Conservation (phyloP, 2,329 filamentous ascomycete genomes). For the Paramyrothecium roridum region DNA sequence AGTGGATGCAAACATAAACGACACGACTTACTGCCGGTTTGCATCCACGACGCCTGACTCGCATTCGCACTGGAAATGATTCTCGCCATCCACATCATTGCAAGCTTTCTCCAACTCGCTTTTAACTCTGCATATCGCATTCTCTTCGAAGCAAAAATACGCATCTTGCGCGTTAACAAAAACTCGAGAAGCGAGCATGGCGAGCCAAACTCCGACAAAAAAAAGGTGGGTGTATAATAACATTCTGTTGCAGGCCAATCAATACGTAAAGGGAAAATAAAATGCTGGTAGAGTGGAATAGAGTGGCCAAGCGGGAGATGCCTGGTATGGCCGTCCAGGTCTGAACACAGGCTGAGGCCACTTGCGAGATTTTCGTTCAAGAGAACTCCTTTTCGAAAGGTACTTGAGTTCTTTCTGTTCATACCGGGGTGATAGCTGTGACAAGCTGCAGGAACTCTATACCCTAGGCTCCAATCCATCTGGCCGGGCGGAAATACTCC, state of each 20-base stretch:
- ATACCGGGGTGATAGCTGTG: neutral
- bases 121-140: neutral
- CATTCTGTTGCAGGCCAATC: too few relatives aligned
- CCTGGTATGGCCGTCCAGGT: too few relatives aligned
- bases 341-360: too few relatives aligned
- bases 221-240: neutral
- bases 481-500: neutral
- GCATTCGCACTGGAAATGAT: neutral
- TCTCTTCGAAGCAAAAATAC: neutral
- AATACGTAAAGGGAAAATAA: too few relatives aligned
- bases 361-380: too few relatives aligned
- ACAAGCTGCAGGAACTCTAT: neutral
- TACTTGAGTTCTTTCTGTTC: neutral
- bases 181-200: neutral
- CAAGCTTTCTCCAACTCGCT: neutral
- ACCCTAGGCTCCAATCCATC: neutral
- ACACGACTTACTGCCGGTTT: neutral
- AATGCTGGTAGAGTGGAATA: too few relatives aligned
- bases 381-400: too few relatives aligned
- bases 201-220: neutral
- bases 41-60: neutral
- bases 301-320: too few relatives aligned
- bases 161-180: neutral
- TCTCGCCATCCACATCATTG: neutral
- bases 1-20: neutral